Evolutionary conservation across 2,329 filamentous ascomycete genomes (phyloP), one percentile per base, ranked within the genome.

Genomic region (Blumeriella jaapii): DNA sequence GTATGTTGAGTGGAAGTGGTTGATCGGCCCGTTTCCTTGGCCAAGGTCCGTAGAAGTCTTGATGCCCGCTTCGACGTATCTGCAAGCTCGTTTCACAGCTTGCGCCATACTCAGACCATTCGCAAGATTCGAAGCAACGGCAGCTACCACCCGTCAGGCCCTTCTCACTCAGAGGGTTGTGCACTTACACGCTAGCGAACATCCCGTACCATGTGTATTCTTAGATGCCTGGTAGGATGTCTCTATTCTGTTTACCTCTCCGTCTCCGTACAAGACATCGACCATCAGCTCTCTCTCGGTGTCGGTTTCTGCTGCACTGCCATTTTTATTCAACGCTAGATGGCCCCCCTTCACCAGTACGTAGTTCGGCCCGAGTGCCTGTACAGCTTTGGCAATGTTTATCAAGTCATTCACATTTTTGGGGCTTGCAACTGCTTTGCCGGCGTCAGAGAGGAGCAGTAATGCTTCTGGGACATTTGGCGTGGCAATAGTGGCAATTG

Each of bases 171-270:
- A 30, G 19, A 4, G 7, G 4, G 10, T 8, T 14, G 20, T 17
- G 12, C 18, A 65, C 76, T 63, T 58, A 82, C 78, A 94, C 25
- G 91, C 91, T 40, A 96, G 68, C 7, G 86, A 93, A 55, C 91
- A 98, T 3, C 91, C 91, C 0, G 91, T 96, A 1, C 91, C 91
- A 52, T 98, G 91, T 0, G 89, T 96, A 53, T 89, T 89, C 40
- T 67, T 78, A 6, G 80, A 85, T 7, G 67, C 60, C 43, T 84
- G 67, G 53, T 81, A 95, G 4, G 68, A 65, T 24, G 74, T 82
- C 56, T 86, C 69, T 31, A 94, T 69, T 24, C 74, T 62, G 1
- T 74, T 64, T 0, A 69, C 57, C n/a, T 69, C 58, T 0, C 61
- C 64, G 0, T 67, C 67, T 5, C 83, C 81, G 27, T 74, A 74